Conservation (phyloP, 805 yeast genomes). For the Diddensiella transvaalensis region DNA sequence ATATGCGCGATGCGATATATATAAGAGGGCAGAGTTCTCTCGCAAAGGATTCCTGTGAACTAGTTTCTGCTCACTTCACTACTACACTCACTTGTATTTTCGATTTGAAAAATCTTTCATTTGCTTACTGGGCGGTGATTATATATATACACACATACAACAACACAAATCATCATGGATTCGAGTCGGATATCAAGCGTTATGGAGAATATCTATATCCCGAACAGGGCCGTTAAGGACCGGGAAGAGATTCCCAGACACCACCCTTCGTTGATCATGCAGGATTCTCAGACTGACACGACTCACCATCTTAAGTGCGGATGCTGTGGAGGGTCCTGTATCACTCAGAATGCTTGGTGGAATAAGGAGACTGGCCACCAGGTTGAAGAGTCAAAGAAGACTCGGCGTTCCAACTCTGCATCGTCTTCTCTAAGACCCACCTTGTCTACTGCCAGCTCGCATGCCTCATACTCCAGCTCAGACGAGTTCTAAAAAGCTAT, state of each 20-base stretch:
- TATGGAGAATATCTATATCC: constrained; percentile 47
- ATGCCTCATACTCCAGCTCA: constrained; percentile 11
- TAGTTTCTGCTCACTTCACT: too few species aligned
- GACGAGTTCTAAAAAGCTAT: constrained; percentile 1
- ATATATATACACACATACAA: too few species aligned
- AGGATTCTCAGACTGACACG: constrained; percentile 52
- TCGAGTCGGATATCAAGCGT: constrained; percentile 37
- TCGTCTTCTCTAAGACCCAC: constrained; percentile 14
- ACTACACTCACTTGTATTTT: too few species aligned
- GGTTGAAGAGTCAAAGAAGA: not conserved
- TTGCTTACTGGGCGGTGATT: too few species aligned
- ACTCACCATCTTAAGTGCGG: constrained; percentile 42
- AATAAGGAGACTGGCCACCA: constrained; percentile 17
- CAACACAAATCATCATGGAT: constrained; percentile 39
- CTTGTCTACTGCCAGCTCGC: constrained; percentile 3
- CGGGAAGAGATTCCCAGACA: constrained; percentile 41
- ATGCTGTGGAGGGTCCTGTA: constrained; percentile 40
- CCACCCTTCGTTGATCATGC: constrained; percentile 57
- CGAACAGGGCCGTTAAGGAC: constrained; percentile 29
- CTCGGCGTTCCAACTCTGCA: constrained; percentile 4
- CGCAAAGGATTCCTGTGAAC: too few species aligned
- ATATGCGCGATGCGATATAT: not conserved
- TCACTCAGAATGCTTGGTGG: constrained; percentile 40
- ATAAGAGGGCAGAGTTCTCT: too few species aligned
- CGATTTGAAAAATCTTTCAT: too few species aligned